A percentile compares a stretch with the other conserved stretches of the same genome.
These are phyloP conservation scores for Dendrobium catenatum DNA, from an alignment of 106 monocot species.

Conservation along the genomic window DNA sequence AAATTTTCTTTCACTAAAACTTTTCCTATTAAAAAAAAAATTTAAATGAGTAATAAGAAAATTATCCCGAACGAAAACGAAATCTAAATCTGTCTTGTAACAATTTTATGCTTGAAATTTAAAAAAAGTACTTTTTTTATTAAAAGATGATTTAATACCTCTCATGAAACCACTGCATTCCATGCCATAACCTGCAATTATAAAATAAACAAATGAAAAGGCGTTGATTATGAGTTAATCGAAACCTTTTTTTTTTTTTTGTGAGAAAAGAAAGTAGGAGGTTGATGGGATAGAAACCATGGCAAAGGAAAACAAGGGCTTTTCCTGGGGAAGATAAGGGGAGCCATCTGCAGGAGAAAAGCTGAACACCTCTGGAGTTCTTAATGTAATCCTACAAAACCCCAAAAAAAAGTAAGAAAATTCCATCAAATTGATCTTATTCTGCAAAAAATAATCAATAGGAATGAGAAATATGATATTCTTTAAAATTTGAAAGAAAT, in stretches of 20 bases:
- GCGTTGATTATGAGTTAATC: not conserved
- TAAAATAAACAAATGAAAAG: not conserved
- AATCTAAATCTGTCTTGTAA: too few relatives aligned
- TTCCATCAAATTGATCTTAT: not conserved
- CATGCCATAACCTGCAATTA: conserved; percentile 61
- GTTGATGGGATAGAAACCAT: conserved; percentile 27
- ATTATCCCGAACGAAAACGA: too few relatives aligned
- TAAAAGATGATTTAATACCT: conserved; percentile 24
- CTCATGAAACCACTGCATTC: conserved; percentile 85
- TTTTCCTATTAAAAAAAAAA: too few relatives aligned
- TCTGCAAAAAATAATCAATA: not conserved
- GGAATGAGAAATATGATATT: not conserved
- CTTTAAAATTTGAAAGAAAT: not conserved
- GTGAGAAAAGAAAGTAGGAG: not conserved
- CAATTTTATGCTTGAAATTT: too few relatives aligned
- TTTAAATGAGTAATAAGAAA: too few relatives aligned
- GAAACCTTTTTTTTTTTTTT: not conserved
- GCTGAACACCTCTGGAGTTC: conserved; percentile 72
- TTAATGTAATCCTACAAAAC: conserved; percentile 54
- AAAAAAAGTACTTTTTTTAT: too few relatives aligned
- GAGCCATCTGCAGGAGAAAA: conserved; percentile 93
- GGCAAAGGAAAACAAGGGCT: conserved; percentile 95
- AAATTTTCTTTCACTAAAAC: too few relatives aligned
- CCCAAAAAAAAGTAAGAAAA: not conserved
- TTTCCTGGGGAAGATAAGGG: conserved; percentile 53